Percentiles rank a stretch among this genome's conserved stretches.
These are phyloP conservation scores for Petunia hybrid DNA, from an alignment of 305 asterid species.

Conservation along the genomic window DNA sequence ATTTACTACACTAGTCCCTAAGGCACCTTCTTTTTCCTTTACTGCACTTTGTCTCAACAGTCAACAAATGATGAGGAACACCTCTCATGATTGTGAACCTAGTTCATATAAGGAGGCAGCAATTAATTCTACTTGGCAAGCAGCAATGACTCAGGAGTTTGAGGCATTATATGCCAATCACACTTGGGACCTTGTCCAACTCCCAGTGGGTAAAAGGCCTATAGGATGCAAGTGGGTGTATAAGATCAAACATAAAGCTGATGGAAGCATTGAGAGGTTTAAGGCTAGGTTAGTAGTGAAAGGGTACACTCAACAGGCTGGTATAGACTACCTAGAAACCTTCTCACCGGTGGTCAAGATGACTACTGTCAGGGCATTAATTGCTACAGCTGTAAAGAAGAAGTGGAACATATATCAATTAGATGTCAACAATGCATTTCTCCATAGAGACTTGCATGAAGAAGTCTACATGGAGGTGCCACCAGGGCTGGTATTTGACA, in stretches of 20 bases:
- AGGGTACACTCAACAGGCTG: background rate
- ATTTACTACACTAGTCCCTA: too few relatives aligned
- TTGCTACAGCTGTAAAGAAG: background rate
- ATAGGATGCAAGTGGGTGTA: background rate
- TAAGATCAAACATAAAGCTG: background rate
- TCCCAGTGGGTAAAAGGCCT: background rate
- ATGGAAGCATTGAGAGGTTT: background rate
- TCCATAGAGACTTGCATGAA: background rate
- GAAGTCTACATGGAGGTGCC: background rate
- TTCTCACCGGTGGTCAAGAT: background rate
- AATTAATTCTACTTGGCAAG: background rate
- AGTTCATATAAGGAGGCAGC: too few relatives aligned
- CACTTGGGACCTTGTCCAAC: background rate
- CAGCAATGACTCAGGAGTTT: background rate
- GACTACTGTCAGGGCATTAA: background rate
- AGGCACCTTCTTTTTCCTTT: too few relatives aligned
- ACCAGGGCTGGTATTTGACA: background rate
- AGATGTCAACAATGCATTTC: background rate
- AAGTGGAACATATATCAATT: background rate
- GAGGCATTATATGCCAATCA: background rate
- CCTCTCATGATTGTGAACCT: too few relatives aligned
- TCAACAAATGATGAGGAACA: too few relatives aligned
- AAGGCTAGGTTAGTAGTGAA: background rate
- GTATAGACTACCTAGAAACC: background rate
- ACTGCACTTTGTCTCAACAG: too few relatives aligned